Percentiles rank a stretch among this genome's conserved stretches.
phyloP scores from a whole-genome alignment of 106 monocot species.

The Dendrobium chrysotoxum region DNA sequence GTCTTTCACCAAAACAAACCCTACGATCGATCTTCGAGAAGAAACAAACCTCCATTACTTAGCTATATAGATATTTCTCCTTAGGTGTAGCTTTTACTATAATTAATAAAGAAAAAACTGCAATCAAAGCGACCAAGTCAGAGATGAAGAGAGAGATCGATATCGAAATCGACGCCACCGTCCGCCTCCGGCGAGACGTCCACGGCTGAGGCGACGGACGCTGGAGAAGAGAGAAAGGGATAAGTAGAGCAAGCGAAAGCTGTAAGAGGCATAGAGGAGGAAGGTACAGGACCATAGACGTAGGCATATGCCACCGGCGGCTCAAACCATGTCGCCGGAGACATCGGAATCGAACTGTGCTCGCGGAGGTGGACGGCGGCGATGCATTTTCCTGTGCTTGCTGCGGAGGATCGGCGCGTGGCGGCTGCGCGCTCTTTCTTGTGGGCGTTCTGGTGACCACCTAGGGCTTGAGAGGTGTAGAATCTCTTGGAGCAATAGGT shows the following conservation, averaged over 20 bases:
- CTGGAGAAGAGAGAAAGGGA: neutral
- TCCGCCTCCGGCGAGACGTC: neutral
- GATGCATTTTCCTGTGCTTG: neutral
- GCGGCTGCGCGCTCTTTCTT: conserved; percentile 12
- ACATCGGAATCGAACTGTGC: neutral
- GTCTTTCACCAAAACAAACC: neutral
- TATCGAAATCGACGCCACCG: neutral
- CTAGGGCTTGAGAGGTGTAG: conserved; percentile 11
- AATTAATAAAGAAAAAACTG: neutral
- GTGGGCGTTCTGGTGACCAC: conserved; percentile 19
- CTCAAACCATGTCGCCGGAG: neutral
- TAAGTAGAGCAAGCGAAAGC: neutral
- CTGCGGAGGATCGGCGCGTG: neutral
- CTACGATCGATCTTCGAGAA: neutral
- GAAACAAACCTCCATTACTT: neutral
- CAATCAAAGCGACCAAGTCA: neutral
- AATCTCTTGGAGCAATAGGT: conserved; percentile 6
- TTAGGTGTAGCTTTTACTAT: neutral
- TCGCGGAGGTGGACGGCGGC: neutral
- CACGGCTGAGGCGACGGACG: neutral
- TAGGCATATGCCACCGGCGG: neutral
- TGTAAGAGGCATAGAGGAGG: neutral
- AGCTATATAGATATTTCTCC: neutral
- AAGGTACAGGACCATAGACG: neutral
- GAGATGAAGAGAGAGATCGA: conserved; percentile 3